Conservation (phyloP, 225 moss, liverwort and hornwort genomes). For the Polytrichum commune region DNA sequence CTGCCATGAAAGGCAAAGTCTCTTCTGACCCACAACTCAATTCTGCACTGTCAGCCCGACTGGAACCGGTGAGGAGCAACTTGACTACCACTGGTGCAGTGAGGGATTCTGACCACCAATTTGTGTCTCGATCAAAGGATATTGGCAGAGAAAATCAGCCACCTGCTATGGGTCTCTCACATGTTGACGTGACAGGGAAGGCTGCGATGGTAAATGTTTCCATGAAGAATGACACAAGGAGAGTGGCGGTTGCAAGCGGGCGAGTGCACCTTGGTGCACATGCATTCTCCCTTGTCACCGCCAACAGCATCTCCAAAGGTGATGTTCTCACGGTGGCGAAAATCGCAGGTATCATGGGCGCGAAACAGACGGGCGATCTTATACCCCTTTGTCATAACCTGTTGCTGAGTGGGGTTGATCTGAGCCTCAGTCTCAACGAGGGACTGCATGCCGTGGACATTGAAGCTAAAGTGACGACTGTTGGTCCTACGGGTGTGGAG, state of each 20-base stretch:
- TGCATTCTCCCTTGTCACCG: conserved; percentile 68
- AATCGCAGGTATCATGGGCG: conserved; percentile 81
- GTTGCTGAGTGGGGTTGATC: conserved; percentile 62
- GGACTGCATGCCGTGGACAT: conserved; percentile 63
- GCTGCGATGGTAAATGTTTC: conserved; percentile 87
- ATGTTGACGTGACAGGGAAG: conserved; percentile 70
- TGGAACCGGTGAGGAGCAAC: conserved; percentile 2
- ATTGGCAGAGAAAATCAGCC: neutral
- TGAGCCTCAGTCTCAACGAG: conserved; percentile 55
- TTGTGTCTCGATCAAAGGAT: conserved; percentile 3
- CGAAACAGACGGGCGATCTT: conserved; percentile 77
- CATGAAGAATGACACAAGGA: conserved; percentile 39
- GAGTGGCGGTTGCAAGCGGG: conserved; percentile 73
- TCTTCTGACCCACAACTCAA: neutral
- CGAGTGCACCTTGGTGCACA: conserved; percentile 63
- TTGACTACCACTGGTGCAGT: neutral
- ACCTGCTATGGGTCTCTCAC: conserved; percentile 38
- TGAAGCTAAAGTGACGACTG: conserved; percentile 56
- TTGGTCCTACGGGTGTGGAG: conserved; percentile 88
- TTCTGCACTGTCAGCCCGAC: neutral
- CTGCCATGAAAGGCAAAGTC: conserved; percentile 3
- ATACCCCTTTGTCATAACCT: conserved; percentile 89
- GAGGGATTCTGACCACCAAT: neutral
- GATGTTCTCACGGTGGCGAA: conserved; percentile 91
- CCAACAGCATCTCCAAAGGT: conserved; percentile 76